A percentile compares a stretch with the other conserved stretches of the same genome.
phyloP scores from a whole-genome alignment of 225 moss, liverwort and hornwort species.

The Pseudisothecium myosuroides region DNA sequence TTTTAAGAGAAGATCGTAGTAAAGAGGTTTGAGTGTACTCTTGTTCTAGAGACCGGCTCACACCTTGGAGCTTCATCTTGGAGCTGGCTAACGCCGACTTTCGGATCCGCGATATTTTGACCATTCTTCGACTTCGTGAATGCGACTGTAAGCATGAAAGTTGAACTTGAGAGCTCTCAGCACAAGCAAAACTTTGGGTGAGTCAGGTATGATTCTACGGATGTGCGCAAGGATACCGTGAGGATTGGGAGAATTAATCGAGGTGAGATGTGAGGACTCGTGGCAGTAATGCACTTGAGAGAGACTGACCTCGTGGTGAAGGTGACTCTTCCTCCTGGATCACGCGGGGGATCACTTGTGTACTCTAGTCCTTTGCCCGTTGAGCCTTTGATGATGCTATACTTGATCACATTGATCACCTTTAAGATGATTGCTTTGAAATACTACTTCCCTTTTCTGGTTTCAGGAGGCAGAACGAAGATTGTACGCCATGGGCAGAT shows the following conservation, averaged over 20 bases:
- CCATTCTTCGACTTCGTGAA: too few relatives aligned
- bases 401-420: not conserved
- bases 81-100: not conserved
- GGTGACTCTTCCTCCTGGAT: not conserved
- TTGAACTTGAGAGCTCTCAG: not conserved
- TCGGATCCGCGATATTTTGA: not conserved
- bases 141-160: too few relatives aligned
- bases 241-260: not conserved
- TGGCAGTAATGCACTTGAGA: not conserved
- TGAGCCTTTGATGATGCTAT: not conserved
- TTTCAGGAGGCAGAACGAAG: not conserved
- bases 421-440: not conserved
- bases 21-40: not conserved
- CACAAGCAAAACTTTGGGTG: not conserved
- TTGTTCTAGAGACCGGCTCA: not conserved
- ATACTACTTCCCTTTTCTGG: not conserved
- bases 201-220: not conserved
- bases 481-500: not conserved
- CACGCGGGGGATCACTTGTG: not conserved
- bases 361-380: not conserved
- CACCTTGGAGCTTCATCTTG: not conserved
- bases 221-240: not conserved
- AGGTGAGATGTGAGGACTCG: not conserved
- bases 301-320: not conserved
- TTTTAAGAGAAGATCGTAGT: not conserved